Base-by-base conservation (phyloP, 2,329 filamentous ascomycete genomes). In the Pseudocercospora macadamiae region DNA sequence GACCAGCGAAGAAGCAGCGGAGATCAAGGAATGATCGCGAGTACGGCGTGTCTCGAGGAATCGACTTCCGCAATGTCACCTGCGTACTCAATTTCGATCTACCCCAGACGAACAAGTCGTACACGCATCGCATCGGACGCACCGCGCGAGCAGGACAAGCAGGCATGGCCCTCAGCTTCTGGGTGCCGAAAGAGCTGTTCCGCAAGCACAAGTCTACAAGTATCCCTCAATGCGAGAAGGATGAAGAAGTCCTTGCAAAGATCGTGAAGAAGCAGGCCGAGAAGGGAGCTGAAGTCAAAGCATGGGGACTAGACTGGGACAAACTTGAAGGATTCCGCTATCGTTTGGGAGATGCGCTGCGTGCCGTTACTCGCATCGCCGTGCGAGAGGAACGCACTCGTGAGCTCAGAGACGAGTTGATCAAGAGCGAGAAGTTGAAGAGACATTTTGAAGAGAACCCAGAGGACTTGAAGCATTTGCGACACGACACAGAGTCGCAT, bases 371-470 rank as follows among this genome's bases (percentile, higher is more conserved):
- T 8, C 87, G 90, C 59, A 89, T 96, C 23, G 90, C 93, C 0
- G 86, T 99, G 44, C 89, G 93, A 64, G 93, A 97, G 79, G 93
- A 95, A 2, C 85, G 95, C 51, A 90, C 91, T 8, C 86, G 90
- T 60, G 93, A 99, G 76, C 83, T 99, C 57, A 85, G 91, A 54
- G 87, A 93, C 73, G 95, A 97, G 74, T 82, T 99, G 10, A 82
- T 97, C 68, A 96, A 96, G 78, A 93, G 89, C 65, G 93, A 97
- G 71, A 97, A 96, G 76, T 80, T 99, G 55, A 93, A 95, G 76
- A 84, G 92, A 52, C 91, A 97, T 79, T 99, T 97, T 70, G 95
- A 97, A 73, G 95, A 99, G 75, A 97, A 99, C 73, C 95, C 95
- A 0, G 86, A 89, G 28, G 93, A 97, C 72, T 78, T 97, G 64